These are phyloP conservation scores for Trichoderma atrobrunneum DNA, from an alignment of 2,329 filamentous ascomycete species.

Conservation along the genomic window DNA sequence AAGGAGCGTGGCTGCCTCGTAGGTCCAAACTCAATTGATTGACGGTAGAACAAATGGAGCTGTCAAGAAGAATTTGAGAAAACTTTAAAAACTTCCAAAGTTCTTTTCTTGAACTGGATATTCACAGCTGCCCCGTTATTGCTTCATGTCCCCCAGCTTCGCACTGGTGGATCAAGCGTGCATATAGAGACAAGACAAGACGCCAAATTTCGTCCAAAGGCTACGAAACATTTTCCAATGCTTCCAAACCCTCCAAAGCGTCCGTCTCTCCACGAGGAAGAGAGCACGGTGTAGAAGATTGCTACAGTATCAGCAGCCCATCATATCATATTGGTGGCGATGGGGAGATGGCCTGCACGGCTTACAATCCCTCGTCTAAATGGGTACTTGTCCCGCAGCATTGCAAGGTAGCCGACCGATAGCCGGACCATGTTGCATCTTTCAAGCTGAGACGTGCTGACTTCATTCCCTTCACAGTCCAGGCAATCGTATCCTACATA, in stretches of 20 bases:
- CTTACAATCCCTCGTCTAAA: neutral
- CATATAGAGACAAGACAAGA: neutral
- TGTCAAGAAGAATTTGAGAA: neutral
- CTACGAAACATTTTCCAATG: neutral
- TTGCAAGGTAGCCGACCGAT: neutral
- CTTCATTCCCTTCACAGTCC: neutral
- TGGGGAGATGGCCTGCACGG: neutral
- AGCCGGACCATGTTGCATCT: neutral
- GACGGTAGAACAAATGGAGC: neutral
- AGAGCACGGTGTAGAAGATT: neutral
- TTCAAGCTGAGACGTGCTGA: neutral
- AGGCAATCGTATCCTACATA: no score
- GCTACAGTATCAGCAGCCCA: neutral
- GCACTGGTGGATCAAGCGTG: neutral
- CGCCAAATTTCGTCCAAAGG: neutral
- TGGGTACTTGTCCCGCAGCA: neutral
- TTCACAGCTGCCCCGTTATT: neutral
- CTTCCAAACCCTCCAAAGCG: neutral
- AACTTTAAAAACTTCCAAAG: neutral
- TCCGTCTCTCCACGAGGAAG: neutral
- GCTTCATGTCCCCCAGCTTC: neutral
- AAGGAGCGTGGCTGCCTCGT: neutral
- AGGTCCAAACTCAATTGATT: constrained; percentile 15
- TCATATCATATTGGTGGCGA: neutral
- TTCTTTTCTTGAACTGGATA: neutral